These are phyloP conservation scores for Prunus kanzakura DNA, from an alignment of 306 rosid genomes.

Conservation along the genomic window DNA sequence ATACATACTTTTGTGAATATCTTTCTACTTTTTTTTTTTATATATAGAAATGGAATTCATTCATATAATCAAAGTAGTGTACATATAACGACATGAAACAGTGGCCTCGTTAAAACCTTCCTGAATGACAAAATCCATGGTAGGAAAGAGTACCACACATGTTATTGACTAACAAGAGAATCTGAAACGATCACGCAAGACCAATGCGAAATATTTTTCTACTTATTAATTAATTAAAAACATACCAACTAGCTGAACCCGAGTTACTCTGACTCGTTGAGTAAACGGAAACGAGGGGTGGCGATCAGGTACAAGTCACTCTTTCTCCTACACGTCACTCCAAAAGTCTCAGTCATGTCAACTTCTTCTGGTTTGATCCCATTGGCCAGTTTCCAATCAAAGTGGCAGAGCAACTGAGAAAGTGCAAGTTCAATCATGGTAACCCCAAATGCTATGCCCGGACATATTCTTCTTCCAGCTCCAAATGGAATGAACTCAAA, in stretches of 20 bases:
- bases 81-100: too few relatives aligned
- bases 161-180: too few relatives aligned
- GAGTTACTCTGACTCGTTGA: neutral
- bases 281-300: neutral
- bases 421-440: neutral
- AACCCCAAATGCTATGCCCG: neutral
- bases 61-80: too few relatives aligned
- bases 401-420: neutral
- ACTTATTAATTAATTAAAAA: too few relatives aligned
- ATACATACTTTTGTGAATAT: too few relatives aligned
- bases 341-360: neutral
- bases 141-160: too few relatives aligned
- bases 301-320: neutral
- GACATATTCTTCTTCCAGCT: conserved; percentile 17
- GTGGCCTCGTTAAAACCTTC: too few relatives aligned
- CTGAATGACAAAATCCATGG: too few relatives aligned
- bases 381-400: neutral
- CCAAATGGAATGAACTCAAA: conserved; percentile 16
- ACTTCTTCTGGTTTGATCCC: neutral
- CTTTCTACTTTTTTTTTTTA: too few relatives aligned
- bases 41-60: too few relatives aligned
- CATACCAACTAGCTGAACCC: neutral
- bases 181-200: too few relatives aligned
- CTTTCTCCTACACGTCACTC: neutral
- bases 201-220: too few relatives aligned